Evolutionary conservation across 495 filamentous ascomycete species (phyloP).

Genomic region (Delitschia confertaspora): DNA sequence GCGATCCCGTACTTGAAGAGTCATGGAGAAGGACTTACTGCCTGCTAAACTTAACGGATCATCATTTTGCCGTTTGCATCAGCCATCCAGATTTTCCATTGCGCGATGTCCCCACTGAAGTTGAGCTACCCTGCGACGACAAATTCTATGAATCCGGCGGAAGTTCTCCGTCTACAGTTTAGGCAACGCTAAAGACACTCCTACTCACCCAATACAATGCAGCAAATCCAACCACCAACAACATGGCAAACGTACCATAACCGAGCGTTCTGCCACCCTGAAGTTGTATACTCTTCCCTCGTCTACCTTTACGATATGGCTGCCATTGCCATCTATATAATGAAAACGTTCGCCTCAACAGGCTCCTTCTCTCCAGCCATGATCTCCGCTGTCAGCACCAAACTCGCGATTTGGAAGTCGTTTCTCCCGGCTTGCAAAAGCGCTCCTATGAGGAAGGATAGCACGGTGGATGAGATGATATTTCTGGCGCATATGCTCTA

Average conservation of each 20-base stretch:
- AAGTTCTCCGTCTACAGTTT: not conserved
- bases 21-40: slow-evolving; percentile 17
- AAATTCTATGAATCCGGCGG: slow-evolving; percentile 15
- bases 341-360: slow-evolving; percentile 1
- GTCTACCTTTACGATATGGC: slow-evolving; percentile 15
- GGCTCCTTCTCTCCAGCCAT: slow-evolving; percentile 7
- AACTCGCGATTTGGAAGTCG: slow-evolving; percentile 16
- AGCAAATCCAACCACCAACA: slow-evolving; percentile 17
- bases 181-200: not conserved
- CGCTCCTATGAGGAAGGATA: slow-evolving; percentile 13
- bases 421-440: slow-evolving; percentile 21
- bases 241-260: slow-evolving; percentile 15
- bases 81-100: slow-evolving; percentile 4
- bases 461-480: slow-evolving; percentile 22
- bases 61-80: slow-evolving; percentile 17
- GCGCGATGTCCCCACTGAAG: slow-evolving; percentile 7
- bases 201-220: not conserved
- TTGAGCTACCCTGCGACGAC: slow-evolving; percentile 24
- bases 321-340: slow-evolving; percentile 2
- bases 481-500: slow-evolving; percentile 18
- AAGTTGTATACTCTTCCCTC: slow-evolving; percentile 21
- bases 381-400: slow-evolving; percentile 10
- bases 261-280: slow-evolving; percentile 18
- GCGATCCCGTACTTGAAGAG: slow-evolving; percentile 19
- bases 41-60: slow-evolving; percentile 12